These are phyloP conservation scores for Cladophialophora exuberans DNA, from an alignment of 2,329 filamentous ascomycete genomes.

Conservation along the genomic window DNA sequence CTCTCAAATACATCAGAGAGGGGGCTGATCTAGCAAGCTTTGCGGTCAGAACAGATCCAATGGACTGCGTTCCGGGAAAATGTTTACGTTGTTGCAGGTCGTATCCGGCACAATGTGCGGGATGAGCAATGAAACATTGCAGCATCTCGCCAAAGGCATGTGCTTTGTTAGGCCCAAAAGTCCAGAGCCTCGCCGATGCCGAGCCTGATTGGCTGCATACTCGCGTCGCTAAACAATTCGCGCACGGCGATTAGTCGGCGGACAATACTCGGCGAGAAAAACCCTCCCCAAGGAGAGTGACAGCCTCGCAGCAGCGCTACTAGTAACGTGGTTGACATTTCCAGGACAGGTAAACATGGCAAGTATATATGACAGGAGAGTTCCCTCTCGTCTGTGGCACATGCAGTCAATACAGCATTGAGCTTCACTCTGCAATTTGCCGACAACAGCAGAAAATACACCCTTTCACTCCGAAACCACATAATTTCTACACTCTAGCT, in stretches of 20 bases:
- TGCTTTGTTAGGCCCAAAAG: no score
- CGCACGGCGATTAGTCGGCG: conserved; percentile 17
- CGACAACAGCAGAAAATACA: not conserved
- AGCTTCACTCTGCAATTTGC: conserved; percentile 3
- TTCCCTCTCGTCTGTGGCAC: not conserved
- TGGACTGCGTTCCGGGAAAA: conserved; percentile 1
- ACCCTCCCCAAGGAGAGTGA: not conserved
- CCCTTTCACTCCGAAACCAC: not conserved
- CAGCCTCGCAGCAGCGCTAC: conserved; percentile 1
- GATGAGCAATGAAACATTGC: not conserved
- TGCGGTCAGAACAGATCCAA: no score
- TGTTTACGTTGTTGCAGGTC: not conserved
- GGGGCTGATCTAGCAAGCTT: no score
- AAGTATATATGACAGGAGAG: conserved; percentile 9
- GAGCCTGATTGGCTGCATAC: not conserved
- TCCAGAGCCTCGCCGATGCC: no score
- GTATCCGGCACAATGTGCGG: conserved; percentile 5
- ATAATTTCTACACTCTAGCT: not conserved
- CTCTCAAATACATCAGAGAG: not conserved
- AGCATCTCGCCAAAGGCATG: no score
- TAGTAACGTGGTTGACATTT: not conserved
- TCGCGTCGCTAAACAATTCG: conserved; percentile 11
- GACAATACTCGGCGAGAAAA: conserved; percentile 5
- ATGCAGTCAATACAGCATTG: not conserved
- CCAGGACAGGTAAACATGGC: no score